These are phyloP conservation scores for Cladosporium sp. DNA, from an alignment of 2,329 filamentous ascomycete genomes.

Conservation along the genomic window DNA sequence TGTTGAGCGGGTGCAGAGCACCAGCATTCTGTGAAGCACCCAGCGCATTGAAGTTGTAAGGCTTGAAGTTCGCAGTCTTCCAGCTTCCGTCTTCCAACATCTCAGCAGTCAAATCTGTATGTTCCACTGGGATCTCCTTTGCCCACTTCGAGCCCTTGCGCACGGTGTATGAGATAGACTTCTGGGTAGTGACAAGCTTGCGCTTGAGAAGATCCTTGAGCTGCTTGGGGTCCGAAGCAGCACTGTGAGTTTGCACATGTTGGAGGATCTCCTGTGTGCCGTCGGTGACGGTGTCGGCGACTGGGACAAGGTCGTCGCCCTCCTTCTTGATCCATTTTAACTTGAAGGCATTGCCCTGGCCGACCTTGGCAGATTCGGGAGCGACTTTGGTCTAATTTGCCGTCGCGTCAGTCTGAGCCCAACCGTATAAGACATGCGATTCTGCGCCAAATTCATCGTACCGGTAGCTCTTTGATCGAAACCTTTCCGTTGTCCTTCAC, in stretches of 20 bases:
- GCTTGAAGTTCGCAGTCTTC: slow-evolving; percentile 89
- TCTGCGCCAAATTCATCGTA: slow-evolving; percentile 28
- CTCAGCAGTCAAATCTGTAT: slow-evolving; percentile 91
- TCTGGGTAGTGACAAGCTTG: slow-evolving; percentile 81
- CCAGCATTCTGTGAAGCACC: slow-evolving; percentile 61
- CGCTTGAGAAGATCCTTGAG: slow-evolving; percentile 85
- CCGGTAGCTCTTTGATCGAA: slow-evolving; percentile 49
- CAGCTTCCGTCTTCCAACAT: slow-evolving; percentile 87
- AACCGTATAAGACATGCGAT: not conserved
- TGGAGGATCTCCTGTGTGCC: slow-evolving; percentile 73
- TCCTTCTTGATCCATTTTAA: slow-evolving; percentile 67
- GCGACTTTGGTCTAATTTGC: slow-evolving; percentile 60
- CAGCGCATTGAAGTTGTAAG: slow-evolving; percentile 72
- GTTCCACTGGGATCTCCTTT: slow-evolving; percentile 84
- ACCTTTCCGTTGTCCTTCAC: slow-evolving; percentile 48
- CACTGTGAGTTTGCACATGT: slow-evolving; percentile 68
- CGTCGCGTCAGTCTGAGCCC: slow-evolving; percentile 8
- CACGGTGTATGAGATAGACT: slow-evolving; percentile 81
- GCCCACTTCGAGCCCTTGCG: slow-evolving; percentile 86
- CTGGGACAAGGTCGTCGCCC: slow-evolving; percentile 55
- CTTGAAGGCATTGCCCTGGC: slow-evolving; percentile 93
- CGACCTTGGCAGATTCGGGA: slow-evolving; percentile 76
- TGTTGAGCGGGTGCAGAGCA: slow-evolving; percentile 67
- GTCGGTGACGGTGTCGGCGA: slow-evolving; percentile 74
- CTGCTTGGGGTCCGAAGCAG: slow-evolving; percentile 71